Percentiles rank a stretch among this genome's conserved stretches.
These are phyloP conservation scores for Perkinsus chesapeaki DNA, from an alignment of 169 alveolate species.

Conservation along the genomic window DNA sequence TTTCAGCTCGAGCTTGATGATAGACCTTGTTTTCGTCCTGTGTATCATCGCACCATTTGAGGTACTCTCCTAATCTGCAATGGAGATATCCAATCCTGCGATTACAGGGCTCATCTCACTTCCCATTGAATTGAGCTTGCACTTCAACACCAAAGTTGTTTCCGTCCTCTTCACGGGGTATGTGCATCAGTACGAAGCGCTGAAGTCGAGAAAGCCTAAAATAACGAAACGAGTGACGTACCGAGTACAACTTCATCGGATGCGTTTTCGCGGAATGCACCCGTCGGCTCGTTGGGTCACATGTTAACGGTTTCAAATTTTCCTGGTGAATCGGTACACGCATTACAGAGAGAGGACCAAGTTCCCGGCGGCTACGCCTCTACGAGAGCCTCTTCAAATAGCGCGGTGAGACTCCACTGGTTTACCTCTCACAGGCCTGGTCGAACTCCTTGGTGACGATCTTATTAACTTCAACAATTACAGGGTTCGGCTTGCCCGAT, in stretches of 20 bases:
- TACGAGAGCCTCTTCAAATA: background rate
- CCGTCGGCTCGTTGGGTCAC: no score
- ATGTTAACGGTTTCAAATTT: no score
- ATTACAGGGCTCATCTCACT: background rate
- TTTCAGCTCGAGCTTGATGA: background rate
- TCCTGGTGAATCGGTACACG: no score
- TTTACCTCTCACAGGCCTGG: background rate
- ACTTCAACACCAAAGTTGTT: background rate
- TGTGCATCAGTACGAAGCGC: background rate
- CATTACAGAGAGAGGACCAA: no score
- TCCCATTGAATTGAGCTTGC: background rate
- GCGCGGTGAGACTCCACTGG: background rate
- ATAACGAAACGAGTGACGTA: background rate
- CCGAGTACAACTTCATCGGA: no score
- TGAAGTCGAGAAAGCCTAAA: background rate
- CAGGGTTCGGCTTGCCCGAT: background rate
- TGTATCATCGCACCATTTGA: background rate
- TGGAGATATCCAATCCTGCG: background rate
- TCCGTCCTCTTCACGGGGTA: background rate
- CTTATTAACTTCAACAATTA: background rate
- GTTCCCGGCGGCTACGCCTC: background rate
- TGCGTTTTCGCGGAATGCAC: no score
- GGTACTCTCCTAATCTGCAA: background rate
- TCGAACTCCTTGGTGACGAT: background rate
- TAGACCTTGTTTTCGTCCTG: background rate